Conservation (phyloP, 2,329 filamentous ascomycete genomes). For the Colletotrichum tabaci region DNA sequence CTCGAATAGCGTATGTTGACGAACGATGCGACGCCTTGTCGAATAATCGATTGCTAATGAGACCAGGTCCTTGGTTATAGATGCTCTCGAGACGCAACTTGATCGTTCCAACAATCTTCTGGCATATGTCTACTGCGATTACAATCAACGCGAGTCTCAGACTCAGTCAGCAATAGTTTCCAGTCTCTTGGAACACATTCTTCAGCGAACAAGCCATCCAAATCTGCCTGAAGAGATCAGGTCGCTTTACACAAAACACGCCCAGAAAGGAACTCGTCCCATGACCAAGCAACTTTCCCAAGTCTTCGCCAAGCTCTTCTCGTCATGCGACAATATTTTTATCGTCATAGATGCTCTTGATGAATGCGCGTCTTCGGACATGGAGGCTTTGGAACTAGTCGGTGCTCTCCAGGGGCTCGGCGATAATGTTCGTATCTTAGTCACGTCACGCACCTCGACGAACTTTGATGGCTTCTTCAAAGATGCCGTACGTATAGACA, state of each 20-base stretch:
- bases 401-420: not conserved
- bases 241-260: not conserved
- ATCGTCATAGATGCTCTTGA: conserved; percentile 10
- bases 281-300: not conserved
- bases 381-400: not conserved
- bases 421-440: not conserved
- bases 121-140: not conserved
- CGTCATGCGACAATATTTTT: not conserved
- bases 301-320: not conserved
- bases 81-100: not conserved
- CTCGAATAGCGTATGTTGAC: not conserved
- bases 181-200: not conserved
- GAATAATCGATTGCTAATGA: not conserved
- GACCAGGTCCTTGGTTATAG: not conserved
- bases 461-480: not conserved
- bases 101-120: not conserved
- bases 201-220: not conserved
- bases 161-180: not conserved
- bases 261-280: not conserved
- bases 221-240: not conserved
- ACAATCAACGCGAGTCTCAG: not conserved
- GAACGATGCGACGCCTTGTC: not conserved
- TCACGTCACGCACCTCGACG: not conserved
- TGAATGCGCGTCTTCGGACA: not conserved
- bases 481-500: not conserved